Base-by-base conservation (phyloP, 257 asterid genomes). In the Misopates orontium region DNA sequence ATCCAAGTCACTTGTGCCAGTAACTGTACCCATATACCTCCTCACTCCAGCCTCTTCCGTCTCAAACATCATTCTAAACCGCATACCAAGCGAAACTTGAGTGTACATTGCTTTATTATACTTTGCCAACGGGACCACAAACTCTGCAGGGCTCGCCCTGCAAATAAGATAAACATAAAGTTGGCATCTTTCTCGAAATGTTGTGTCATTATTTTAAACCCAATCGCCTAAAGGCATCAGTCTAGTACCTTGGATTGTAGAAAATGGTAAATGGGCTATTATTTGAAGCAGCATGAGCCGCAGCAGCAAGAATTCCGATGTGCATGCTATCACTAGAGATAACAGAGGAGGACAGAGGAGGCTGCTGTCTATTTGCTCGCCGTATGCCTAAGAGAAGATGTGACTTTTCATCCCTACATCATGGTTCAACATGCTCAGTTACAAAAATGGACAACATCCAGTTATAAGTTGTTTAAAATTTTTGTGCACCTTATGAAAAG, bases 21-120 rank as follows among this genome's bases (percentile, higher is more conserved):
- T 86, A 51, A 90, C 63, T 2, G 99, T 94, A 56, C 97, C 99
- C 97, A 94, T 91, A 79, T 94, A 88, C 80, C 99, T 85, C 17
- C 99, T 83, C 22, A 88, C 87, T 42, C 95, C 95, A 15, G 96
- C 85, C 74, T 94, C 99, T 70, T 94, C 99, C 0, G 97, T 94
- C 80, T 94, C 99, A 68, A 94, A 90, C 96, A 88, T 88, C 99
- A 94, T 94, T 78, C 99, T 77, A 75, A 90, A 94, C 72, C 99
- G 81, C 95, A 94, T 86, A 15, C 99, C 97, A n/a, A 75, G 67
- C 10, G 97, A 86, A 58, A 88, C 83, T 83, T 90, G 99, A 10
- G 96, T 67, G 65, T 86, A 94, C 93, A 90, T 85, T 61, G 96
- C 85, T 82, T 94, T 90, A 52, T 85, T 86, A 75, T 90, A 90